Percentiles rank a stretch among this genome's conserved stretches.
Conservation (phyloP, 2,329 filamentous ascomycete genomes). For the Ophiostoma triangulosporum region DNA sequence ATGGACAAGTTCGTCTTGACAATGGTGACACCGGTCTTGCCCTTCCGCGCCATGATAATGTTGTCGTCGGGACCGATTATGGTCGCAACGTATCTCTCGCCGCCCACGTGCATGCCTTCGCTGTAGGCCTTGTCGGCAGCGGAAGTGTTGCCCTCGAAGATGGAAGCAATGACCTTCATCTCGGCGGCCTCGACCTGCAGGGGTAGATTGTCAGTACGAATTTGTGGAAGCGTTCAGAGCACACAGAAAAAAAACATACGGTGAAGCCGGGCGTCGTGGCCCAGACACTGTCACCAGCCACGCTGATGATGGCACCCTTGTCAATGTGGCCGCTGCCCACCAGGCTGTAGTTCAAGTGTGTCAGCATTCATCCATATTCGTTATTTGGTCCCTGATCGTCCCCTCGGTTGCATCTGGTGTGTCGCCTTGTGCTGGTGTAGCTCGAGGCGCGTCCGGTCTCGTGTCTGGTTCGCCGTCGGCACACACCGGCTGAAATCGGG, state of each 20-base stretch:
- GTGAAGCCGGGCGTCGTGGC: constrained; percentile 56
- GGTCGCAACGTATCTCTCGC: constrained; percentile 66
- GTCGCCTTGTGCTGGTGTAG: background rate
- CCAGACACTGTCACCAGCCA: constrained; percentile 69
- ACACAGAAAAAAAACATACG: constrained; percentile 33
- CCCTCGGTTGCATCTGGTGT: background rate
- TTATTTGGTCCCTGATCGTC: background rate
- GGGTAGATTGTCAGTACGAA: background rate
- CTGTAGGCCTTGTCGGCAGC: constrained; percentile 53
- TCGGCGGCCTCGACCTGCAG: constrained; percentile 42
- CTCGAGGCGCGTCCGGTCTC: background rate
- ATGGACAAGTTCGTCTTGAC: constrained; percentile 83
- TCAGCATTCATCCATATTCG: background rate
- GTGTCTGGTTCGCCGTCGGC: too few species aligned
- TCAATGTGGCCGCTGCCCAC: constrained; percentile 67
- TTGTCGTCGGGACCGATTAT: constrained; percentile 48
- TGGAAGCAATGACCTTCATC: constrained; percentile 43
- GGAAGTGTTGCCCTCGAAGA: constrained; percentile 30
- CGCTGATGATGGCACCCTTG: constrained; percentile 73
- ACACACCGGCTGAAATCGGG: too few species aligned
- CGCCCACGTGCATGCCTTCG: constrained; percentile 62
- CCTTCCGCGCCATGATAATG: constrained; percentile 22
- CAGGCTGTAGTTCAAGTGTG: constrained; percentile 41
- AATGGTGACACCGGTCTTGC: constrained; percentile 66
- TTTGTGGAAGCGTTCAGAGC: background rate